Base-by-base conservation (phyloP, 495 filamentous ascomycete species). In the Margaritispora aquatica region DNA sequence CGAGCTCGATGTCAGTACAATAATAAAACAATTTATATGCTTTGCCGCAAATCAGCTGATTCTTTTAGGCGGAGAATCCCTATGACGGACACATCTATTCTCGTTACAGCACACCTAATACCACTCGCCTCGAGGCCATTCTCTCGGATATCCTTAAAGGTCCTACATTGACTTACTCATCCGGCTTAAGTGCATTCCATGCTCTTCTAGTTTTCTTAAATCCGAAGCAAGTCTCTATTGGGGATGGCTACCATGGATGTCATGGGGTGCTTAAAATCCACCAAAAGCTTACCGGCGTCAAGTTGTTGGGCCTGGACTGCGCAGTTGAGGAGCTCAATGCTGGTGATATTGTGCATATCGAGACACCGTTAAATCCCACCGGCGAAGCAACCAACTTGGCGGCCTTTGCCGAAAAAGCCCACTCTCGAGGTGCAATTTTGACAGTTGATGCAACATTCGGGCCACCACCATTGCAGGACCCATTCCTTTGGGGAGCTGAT, bases 401-500 rank as follows among this genome's bases (percentile, higher is more conserved):
- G 26, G 68, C 70, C 19, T 93, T 82, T 70, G 91, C 90, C 1
- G 70, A 79, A 8, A 82, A 82, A 50, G 94, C 94, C 0, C 88
- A 90, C 65, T 73, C 73, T 0, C 70, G 77, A 0, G 92, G 94
- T 11, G 90, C 89, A 4, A 78, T 75, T 55, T 75, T 97, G n/a
- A 84, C 85, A 17, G 89, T 98, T 3, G 94, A 98, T 71, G 81
- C 86, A 0, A 98, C 94, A 0, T 96, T 98, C 68, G 94, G 83
- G 0, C 94, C 94, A n/a, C 94, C 94, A 15, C 85, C 85, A 22
- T 77, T 98, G 36, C 87, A 89, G 70, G 89, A 96, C 63, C 94
- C 94, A 1, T 95, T 96, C 68, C 48, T 65, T 31, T 84, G 76
- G 66, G 92, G 91, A 57, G 89, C 86, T 2, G 92, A 97, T 71